Conservation (phyloP, 768 basidiomycete genomes). For the Rhizopogon vinicolor region DNA sequence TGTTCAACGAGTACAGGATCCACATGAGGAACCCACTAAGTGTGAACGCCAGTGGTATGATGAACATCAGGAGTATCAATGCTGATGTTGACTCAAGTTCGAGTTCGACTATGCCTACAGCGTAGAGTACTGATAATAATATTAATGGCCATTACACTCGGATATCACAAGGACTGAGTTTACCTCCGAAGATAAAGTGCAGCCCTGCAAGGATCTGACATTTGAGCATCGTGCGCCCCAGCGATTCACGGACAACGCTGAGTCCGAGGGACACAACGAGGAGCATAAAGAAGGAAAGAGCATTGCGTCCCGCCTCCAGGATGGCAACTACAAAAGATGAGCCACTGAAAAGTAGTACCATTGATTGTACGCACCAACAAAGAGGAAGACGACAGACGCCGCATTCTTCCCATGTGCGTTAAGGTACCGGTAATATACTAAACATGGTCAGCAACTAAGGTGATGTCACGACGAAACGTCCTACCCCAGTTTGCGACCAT, state of each 20-base stretch:
- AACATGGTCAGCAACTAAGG: slow-evolving; percentile 3
- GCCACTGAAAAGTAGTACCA: neutral
- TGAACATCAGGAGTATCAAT: slow-evolving; percentile 79
- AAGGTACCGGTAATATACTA: slow-evolving; percentile 91
- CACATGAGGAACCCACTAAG: slow-evolving; percentile 95
- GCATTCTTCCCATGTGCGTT: slow-evolving; percentile 78
- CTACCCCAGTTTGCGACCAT: slow-evolving; percentile 90
- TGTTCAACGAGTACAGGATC: slow-evolving; percentile 90
- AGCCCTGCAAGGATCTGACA: slow-evolving; percentile 77
- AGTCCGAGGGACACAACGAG: slow-evolving; percentile 90
- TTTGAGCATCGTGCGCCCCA: slow-evolving; percentile 80
- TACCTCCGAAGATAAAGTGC: slow-evolving; percentile 94
- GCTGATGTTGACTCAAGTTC: slow-evolving; percentile 89
- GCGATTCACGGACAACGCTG: slow-evolving; percentile 84
- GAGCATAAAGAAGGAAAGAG: slow-evolving; percentile 92
- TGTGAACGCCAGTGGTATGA: slow-evolving; percentile 92
- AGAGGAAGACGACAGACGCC: slow-evolving; percentile 83
- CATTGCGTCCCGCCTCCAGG: slow-evolving; percentile 90
- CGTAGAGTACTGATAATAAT: slow-evolving; percentile 68
- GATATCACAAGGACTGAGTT: slow-evolving; percentile 21
- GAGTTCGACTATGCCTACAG: slow-evolving; percentile 91
- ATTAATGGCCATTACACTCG: neutral
- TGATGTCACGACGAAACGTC: slow-evolving; percentile 10
- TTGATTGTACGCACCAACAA: slow-evolving; percentile 63
- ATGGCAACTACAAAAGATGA: slow-evolving; percentile 66